Base-by-base conservation (phyloP, 2,329 filamentous ascomycete genomes). In the Apiospora phragmitis region DNA sequence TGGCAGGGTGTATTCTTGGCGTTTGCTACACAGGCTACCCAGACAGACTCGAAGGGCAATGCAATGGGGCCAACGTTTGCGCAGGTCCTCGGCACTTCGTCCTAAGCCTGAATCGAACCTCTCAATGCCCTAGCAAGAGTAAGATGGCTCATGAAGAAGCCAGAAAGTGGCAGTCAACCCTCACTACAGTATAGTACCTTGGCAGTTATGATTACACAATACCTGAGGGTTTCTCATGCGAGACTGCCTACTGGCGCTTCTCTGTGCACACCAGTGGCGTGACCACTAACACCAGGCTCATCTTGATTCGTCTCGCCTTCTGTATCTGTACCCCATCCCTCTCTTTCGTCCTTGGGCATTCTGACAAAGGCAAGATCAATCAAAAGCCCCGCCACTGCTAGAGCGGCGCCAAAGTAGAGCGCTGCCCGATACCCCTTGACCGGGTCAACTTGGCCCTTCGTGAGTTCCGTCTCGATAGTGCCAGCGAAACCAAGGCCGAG, bases 401-500 rank as follows among this genome's bases (percentile, higher is more conserved):
- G 43, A 59, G 18, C 68, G 7, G 29, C 68, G 32, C 43, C 43
- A 43, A 69, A 69, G 24, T 42, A 69, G 8, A 69, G 42, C 14
- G 49, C 68, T n/a, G 49, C 68, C 21, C 68, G 8, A 32, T 69
- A 69, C 12, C 68, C 49, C 21, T 7, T 18, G 3, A 51, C 35
- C 7, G 14, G 38, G 18, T 65, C 68, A 11, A 43, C 49, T 32
- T 41, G 26, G 14, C 29, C 55, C 55, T 47, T 66, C 4, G 51
- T 38, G 5, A 74, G 68, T 21, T 75, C 70, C 1, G 72, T 68
- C 51, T 76, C 75, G 12, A 75, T 78, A 0, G 82, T 84, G 0
- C 82, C 82, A 4, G 84, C 83, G 70, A 86, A 82, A 0, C 83
- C 83, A 4, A 86, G 68, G 0, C 83, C 83, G 4, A 82, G 75